Evolutionary conservation across 2,329 filamentous ascomycete species (phyloP), one percentile per base, ranked within the genome.

Genomic region (Penicillium sp.): DNA sequence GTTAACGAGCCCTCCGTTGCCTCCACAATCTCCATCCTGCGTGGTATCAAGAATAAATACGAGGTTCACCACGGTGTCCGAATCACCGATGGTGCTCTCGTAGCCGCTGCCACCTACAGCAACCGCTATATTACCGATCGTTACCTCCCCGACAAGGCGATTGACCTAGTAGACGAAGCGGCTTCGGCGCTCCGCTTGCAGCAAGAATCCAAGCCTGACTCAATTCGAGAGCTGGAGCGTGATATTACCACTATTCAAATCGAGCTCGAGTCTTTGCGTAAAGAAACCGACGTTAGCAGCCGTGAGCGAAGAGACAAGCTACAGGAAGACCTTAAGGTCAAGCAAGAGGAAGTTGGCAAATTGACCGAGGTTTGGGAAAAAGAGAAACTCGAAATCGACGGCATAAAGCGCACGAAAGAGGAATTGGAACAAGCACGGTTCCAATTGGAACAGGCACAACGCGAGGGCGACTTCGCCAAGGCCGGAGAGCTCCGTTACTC

Each of bases 171-270:
- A 73, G 94, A 97, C 62, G 94, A 97, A 75, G 94, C 94, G 9
- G 92, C 93, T 1, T 95, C 90, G 57, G 91, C 92, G 22, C 79
- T 97, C 9, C 86, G 95, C 43, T 77, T 97, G 29, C 93, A 97
- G 69, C 94, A 97, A 74, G 94, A 99, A 73, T 96, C 91, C 65
- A 97, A 97, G 66, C 94, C 94, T 0, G 94, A 97, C 64, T 87
- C 93, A 8, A 97, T 99, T 31, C 90, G 95, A 77, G 86, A 89
- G 49, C 84, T 97, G 1, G 93, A 97, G 67, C 89, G 95, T 58
- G 90, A 92, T 67, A 96, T 97, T 57, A 95, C 97, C 85, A 97
- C 93, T 0, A 91, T 97, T 14, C 93, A 97, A 69, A 97, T 99
- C 59, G 93, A 99, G 72, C 81, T 97, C 1, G 94, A 97, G 71